phyloP scores from a whole-genome alignment of 495 filamentous ascomycete species.

The Tuber melanosporum region DNA sequence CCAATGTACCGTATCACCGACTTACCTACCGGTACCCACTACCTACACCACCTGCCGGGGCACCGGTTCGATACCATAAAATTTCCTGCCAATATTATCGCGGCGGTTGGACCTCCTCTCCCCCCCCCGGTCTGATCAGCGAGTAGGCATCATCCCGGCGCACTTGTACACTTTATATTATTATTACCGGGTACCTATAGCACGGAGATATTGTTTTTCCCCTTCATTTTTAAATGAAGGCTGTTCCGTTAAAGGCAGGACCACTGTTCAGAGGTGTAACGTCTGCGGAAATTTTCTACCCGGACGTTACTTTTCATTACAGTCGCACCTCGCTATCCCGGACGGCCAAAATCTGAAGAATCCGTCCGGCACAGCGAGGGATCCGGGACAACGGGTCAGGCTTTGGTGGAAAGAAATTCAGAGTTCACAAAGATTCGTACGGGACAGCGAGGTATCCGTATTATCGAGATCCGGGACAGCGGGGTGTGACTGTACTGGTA shows the following conservation, averaged over 20 bases:
- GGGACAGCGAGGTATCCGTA: no score
- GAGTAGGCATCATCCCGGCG: constrained; percentile 3
- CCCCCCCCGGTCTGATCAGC: background rate
- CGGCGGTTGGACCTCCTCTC: background rate
- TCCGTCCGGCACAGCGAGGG: no score
- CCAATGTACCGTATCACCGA: background rate
- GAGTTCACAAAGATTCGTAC: no score
- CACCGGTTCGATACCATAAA: background rate
- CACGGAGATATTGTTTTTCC: background rate
- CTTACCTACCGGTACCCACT: background rate
- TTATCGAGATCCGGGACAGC: no score
- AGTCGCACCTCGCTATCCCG: no score
- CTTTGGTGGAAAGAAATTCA: no score
- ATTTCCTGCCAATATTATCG: background rate
- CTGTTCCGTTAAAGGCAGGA: background rate
- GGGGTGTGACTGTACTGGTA: no score
- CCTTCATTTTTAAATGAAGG: background rate
- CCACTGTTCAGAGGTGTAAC: background rate
- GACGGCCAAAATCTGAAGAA: no score
- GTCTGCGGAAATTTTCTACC: background rate
- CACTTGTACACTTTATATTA: background rate
- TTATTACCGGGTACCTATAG: background rate
- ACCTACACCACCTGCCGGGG: background rate
- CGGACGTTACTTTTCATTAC: background rate
- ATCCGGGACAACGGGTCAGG: no score